Base-by-base conservation (phyloP, 345 rosid species). In the Lepidium didymum region DNA sequence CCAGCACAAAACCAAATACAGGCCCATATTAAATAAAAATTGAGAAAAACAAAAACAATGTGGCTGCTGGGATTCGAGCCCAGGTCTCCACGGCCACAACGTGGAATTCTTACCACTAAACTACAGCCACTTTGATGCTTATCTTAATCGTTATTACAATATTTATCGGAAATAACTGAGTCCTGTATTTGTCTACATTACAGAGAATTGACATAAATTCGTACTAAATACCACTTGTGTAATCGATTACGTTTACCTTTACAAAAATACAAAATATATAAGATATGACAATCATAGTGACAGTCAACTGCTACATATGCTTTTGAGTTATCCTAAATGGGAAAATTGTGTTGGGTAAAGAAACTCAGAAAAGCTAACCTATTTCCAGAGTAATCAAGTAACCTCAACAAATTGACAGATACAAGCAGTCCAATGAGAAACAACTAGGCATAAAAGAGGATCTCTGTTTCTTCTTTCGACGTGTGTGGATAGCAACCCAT, bases 71-170 rank as follows among this genome's bases (percentile, higher is more conserved):
- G 90, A 83, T 81, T 85, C 88, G 86, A 85, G 90, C 90, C 88
- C 86, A 82, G 88, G 87, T 85, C 88, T 81, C 86, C 84, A 88
- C 87, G 87, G 91, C 89, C 91, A 88, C 91, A 83, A 86, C 86
- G 86, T 86, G 82, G 85, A 81, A 84, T 88, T 86, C 87, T 83
- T 10, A 86, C 95, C 87, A 84, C 95, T 88, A 86, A 83, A 81
- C 89, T 86, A 86, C 91, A 86, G 85, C 86, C 87, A 81, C 89
- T 25, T 7, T 2, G 43, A 0, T 25, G 51, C 0, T 0, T 3
- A 3, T 0, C 1, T 25, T 25, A 3, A 0, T 25, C 27, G 1
- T 3, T 25, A 25, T 25, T 25, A 25, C 3, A 0, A 3, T 25
- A 25, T 25, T 25, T n/a, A n/a, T n/a, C n/a, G n/a, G n/a, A n/a